These are phyloP conservation scores for Pisolithus tinctorius DNA, from an alignment of 768 basidiomycete genomes.

Conservation along the genomic window DNA sequence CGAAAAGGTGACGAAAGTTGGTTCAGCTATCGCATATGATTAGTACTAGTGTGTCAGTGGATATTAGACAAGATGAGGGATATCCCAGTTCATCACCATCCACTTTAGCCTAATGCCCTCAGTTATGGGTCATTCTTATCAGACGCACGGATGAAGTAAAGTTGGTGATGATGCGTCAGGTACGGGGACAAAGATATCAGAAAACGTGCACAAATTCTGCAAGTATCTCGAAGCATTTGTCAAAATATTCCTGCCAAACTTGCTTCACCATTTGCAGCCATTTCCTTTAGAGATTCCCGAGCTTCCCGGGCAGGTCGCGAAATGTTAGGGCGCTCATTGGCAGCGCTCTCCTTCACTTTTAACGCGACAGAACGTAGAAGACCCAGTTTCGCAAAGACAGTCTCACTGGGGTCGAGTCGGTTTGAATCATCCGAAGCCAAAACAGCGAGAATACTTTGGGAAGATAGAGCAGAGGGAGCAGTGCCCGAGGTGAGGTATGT, in stretches of 20 bases:
- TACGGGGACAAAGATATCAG: too few species aligned
- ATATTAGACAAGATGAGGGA: too few species aligned
- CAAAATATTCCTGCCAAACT: constrained; percentile 23
- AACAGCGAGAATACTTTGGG: constrained; percentile 53
- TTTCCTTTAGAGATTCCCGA: constrained; percentile 53
- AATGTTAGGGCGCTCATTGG: constrained; percentile 63
- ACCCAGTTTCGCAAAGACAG: constrained; percentile 59
- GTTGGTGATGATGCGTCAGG: too few species aligned
- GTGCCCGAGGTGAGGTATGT: constrained; percentile 62
- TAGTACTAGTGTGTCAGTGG: too few species aligned
- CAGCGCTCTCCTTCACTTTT: constrained; percentile 65
- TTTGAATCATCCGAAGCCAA: constrained; percentile 38
- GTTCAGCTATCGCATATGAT: too few species aligned
- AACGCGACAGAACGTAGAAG: constrained; percentile 58
- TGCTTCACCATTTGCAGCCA: constrained; percentile 20
- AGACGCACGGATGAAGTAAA: too few species aligned
- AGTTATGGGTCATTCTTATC: too few species aligned
- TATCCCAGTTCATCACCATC: too few species aligned
- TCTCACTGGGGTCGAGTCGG: constrained; percentile 18
- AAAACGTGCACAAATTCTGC: too few species aligned
- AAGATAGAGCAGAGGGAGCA: constrained; percentile 55
- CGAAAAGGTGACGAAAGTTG: too few species aligned
- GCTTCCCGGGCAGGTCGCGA: constrained; percentile 80
- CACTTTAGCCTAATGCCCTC: too few species aligned
- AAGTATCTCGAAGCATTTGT: background rate